Percentiles rank a stretch among this genome's conserved stretches.
phyloP scores from a whole-genome alignment of 2,329 filamentous ascomycete species.

The Rhynchosporium agropyri region DNA sequence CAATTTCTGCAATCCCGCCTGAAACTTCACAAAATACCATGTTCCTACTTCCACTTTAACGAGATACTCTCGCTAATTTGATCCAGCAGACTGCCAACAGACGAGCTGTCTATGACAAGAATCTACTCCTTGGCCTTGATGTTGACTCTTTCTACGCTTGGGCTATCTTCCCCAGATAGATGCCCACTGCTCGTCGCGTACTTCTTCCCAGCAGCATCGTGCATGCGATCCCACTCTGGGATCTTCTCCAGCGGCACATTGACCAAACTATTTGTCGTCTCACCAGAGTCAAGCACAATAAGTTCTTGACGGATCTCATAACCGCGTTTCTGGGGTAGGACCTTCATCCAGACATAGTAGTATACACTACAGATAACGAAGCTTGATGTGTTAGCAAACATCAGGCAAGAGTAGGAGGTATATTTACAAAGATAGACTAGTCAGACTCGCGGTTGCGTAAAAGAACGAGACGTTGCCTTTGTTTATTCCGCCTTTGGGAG shows the following conservation, averaged over 20 bases:
- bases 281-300: constrained; percentile 51
- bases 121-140: neutral
- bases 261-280: constrained; percentile 52
- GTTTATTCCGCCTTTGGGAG: constrained; percentile 59
- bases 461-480: constrained; percentile 72
- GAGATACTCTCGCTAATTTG: too few species aligned
- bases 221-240: constrained; percentile 58
- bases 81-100: too few species aligned
- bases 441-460: constrained; percentile 70
- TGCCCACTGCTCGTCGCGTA: constrained; percentile 9
- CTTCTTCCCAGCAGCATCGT: constrained; percentile 49
- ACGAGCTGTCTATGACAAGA: too few species aligned
- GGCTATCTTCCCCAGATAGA: neutral
- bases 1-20: too few species aligned
- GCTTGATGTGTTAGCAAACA: constrained; percentile 41
- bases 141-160: constrained; percentile 1
- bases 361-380: constrained; percentile 57
- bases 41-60: too few species aligned
- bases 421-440: constrained; percentile 65
- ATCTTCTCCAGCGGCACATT: constrained; percentile 56
- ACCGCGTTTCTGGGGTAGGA: constrained; percentile 54
- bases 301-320: constrained; percentile 61
- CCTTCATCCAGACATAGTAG: constrained; percentile 60
- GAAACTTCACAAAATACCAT: too few species aligned
- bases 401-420: constrained; percentile 4